Base-by-base conservation (phyloP, 495 filamentous ascomycete species). In the Endocarpon pusillum region DNA sequence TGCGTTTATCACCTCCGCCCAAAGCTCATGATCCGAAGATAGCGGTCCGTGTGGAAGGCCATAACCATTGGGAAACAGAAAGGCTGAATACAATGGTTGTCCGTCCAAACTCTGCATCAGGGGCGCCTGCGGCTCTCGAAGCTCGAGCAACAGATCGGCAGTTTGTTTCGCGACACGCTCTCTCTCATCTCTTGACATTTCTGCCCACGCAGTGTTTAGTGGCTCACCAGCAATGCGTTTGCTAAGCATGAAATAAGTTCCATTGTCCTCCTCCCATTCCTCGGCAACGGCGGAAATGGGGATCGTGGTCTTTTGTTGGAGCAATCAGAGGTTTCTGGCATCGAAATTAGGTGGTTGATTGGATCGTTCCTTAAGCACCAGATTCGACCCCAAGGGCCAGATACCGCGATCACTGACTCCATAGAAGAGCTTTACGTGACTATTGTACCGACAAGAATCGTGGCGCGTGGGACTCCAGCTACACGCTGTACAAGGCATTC, bases 401-500 rank as follows among this genome's bases (percentile, higher is more conserved):
- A 40, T 43, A 2, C 48, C 49, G 21, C 54, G 44, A 19, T 52
- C 42, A 32, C 52, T 37, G 6, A 39, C 34, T 7, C 42, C 47
- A 19, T 55, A 52, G 48, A 59, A 53, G 3, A 57, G 21, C 17
- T 49, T 51, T 21, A 57, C 40, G 23, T 48, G 34, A 40, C 55
- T 55, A 32, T 53, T 16, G 35, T 57, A 47, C 25, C 29, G 22
- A 36, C 42, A 55, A 42, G 43, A 33, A n/a, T 36, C 22, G 40
- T 51, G 40, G 15, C 45, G 40, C 20, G 42, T 31, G 21, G 36
- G 11, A 3, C 40, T 43, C 45, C 49, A 55, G 35, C 40, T 46
- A 33, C 47, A 55, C 9, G 46, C 46, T 33, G 42, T 20, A 18
- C 46, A 48, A 18, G 39, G 34, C 33, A n/a, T n/a, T n/a, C n/a